Evolutionary conservation across 768 basidiomycete species (phyloP).

Genomic region (Chiua virens): DNA sequence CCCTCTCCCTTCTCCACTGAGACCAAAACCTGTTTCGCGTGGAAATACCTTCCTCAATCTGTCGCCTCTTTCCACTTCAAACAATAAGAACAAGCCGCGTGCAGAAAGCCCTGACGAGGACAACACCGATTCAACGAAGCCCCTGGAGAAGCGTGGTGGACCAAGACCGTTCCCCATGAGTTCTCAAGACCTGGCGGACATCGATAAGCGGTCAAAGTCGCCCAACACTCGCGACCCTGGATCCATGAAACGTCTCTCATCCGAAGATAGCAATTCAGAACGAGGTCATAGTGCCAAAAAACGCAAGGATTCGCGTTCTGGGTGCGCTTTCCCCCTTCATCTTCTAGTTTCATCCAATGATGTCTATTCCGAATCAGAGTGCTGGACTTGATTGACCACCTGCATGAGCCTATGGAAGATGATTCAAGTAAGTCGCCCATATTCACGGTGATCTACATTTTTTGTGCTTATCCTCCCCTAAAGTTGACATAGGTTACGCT

Average conservation of each 20-base stretch:
- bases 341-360: background rate
- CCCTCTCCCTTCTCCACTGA: slow-evolving; percentile 24
- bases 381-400: slow-evolving; percentile 7
- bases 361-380: slow-evolving; percentile 7
- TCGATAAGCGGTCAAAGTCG: slow-evolving; percentile 30
- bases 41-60: slow-evolving; percentile 21
- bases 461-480: slow-evolving; percentile 1
- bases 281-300: slow-evolving; percentile 32
- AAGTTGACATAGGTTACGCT: slow-evolving; percentile 52
- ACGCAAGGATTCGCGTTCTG: slow-evolving; percentile 27
- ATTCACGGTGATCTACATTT: background rate
- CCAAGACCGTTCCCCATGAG: slow-evolving; percentile 50
- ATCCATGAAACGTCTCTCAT: slow-evolving; percentile 30
- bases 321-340: slow-evolving; percentile 12
- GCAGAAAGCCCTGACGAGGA: slow-evolving; percentile 2
- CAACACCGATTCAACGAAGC: background rate
- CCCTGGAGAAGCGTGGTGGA: background rate
- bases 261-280: slow-evolving; percentile 32
- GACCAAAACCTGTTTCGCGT: slow-evolving; percentile 3
- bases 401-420: slow-evolving; percentile 32
- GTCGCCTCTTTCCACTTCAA: slow-evolving; percentile 20
- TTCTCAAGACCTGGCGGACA: slow-evolving; percentile 42
- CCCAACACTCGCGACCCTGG: slow-evolving; percentile 8
- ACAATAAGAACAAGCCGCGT: slow-evolving; percentile 19
- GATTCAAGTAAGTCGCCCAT: slow-evolving; percentile 39